Conservation (phyloP, 371 early-diverging fungal genomes). For the Rhizomucor pusillus region DNA sequence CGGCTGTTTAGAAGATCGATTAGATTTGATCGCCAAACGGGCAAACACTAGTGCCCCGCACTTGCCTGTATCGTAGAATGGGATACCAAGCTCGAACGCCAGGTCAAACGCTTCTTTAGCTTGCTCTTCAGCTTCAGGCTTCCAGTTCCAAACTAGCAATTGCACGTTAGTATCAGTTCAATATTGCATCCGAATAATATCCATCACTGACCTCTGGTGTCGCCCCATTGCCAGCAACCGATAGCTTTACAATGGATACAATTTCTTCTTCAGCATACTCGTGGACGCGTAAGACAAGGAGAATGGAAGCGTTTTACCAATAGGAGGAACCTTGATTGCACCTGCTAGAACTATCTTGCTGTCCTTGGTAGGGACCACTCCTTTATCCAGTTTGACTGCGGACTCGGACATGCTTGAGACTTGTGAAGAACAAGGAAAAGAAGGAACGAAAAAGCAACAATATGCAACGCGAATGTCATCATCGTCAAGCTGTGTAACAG, state of each 20-base stretch:
- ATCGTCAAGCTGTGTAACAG: too few species aligned
- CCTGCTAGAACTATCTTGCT: conserved; percentile 44
- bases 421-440: neutral
- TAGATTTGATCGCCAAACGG: too few species aligned
- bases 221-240: conserved; percentile 60
- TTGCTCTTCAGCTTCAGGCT: conserved; percentile 31
- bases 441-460: neutral
- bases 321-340: conserved; percentile 42
- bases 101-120: conserved; percentile 39
- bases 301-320: conserved; percentile 24
- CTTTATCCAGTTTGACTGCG: conserved; percentile 15
- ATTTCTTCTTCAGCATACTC: neutral
- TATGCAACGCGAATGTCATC: neutral
- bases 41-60: neutral
- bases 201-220: conserved; percentile 29
- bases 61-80: conserved; percentile 43
- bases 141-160: conserved; percentile 36
- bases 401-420: conserved; percentile 3
- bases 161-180: neutral
- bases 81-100: conserved; percentile 26
- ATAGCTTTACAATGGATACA: conserved; percentile 26
- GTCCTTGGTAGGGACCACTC: conserved; percentile 40
- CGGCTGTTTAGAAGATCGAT: conserved; percentile 31
- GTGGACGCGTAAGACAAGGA: neutral
- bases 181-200: neutral